Percentiles rank a stretch among this genome's conserved stretches.
Conservation (phyloP, 2,329 filamentous ascomycete species). For the Corniculantispora saksenae region DNA sequence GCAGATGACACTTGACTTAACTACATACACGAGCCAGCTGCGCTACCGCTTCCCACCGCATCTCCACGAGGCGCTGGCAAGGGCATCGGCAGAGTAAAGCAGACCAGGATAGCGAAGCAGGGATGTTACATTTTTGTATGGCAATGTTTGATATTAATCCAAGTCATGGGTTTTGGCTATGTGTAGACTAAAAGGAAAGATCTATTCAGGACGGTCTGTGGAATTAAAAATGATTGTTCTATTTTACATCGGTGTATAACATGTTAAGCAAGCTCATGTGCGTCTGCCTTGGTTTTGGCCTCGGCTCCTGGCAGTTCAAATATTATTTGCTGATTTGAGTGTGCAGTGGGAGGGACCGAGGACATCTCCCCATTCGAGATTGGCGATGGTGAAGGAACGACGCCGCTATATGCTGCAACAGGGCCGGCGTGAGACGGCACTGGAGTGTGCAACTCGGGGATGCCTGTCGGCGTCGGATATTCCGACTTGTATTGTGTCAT, state of each 20-base stretch:
- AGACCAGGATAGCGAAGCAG: too few species aligned
- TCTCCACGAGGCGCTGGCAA: conserved; percentile 84
- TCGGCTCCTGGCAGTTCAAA: neutral
- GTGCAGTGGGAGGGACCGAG: neutral
- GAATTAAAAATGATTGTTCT: neutral
- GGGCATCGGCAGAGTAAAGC: conserved; percentile 68
- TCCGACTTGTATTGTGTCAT: neutral
- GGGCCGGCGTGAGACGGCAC: neutral
- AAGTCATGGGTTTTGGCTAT: conserved; percentile 11
- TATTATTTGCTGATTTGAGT: neutral
- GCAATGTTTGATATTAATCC: conserved; percentile 1
- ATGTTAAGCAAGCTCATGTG: neutral
- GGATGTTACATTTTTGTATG: neutral
- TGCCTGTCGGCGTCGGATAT: neutral
- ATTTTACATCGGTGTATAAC: neutral
- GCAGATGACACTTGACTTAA: conserved; percentile 83
- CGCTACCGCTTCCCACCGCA: conserved; percentile 85
- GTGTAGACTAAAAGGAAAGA: conserved; percentile 9
- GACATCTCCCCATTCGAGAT: neutral
- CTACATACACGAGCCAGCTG: conserved; percentile 90
- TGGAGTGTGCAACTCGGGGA: neutral
- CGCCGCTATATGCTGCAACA: neutral
- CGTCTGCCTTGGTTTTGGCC: neutral
- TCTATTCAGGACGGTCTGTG: neutral
- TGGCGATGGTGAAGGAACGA: neutral